Conservation (phyloP, 805 yeast species). For the Starmerella khaoyaiensis region DNA sequence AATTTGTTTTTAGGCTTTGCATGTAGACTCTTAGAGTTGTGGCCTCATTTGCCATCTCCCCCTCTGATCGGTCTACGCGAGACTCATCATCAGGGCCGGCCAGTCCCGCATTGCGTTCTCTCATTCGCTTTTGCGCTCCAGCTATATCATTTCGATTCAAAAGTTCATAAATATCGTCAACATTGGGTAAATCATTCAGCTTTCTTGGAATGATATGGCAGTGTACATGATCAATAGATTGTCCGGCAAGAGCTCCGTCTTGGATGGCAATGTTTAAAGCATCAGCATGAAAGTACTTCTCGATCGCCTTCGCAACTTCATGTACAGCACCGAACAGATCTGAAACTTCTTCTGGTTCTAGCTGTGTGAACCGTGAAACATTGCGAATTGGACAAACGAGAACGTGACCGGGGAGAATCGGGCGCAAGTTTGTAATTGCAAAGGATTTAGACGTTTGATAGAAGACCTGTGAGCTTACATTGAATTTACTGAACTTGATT, state of each 20-base stretch:
- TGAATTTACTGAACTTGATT: slow-evolving; percentile 25
- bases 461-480: slow-evolving; percentile 28
- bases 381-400: slow-evolving; percentile 70
- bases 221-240: slow-evolving; percentile 89
- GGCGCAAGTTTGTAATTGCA: slow-evolving; percentile 84
- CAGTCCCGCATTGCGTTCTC: slow-evolving; percentile 23
- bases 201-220: slow-evolving; percentile 84
- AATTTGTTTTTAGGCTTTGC: slow-evolving; percentile 3
- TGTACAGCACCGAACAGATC: slow-evolving; percentile 75
- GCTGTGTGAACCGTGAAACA: slow-evolving; percentile 53
- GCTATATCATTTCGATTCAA: slow-evolving; percentile 47
- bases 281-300: slow-evolving; percentile 58
- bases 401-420: slow-evolving; percentile 89
- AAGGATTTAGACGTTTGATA: slow-evolving; percentile 52
- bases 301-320: slow-evolving; percentile 53
- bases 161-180: slow-evolving; percentile 60
- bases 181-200: slow-evolving; percentile 42
- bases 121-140: slow-evolving; percentile 27
- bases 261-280: slow-evolving; percentile 83
- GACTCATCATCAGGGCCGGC: slow-evolving; percentile 34
- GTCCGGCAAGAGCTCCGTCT: slow-evolving; percentile 95
- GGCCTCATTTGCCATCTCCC: slow-evolving; percentile 66
- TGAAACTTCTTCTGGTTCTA: slow-evolving; percentile 48
- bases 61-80: slow-evolving; percentile 44
- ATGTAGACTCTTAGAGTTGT: slow-evolving; percentile 30